Evolutionary conservation across 805 yeast species (phyloP).

Genomic region (Nakazawaea anatomiae): DNA sequence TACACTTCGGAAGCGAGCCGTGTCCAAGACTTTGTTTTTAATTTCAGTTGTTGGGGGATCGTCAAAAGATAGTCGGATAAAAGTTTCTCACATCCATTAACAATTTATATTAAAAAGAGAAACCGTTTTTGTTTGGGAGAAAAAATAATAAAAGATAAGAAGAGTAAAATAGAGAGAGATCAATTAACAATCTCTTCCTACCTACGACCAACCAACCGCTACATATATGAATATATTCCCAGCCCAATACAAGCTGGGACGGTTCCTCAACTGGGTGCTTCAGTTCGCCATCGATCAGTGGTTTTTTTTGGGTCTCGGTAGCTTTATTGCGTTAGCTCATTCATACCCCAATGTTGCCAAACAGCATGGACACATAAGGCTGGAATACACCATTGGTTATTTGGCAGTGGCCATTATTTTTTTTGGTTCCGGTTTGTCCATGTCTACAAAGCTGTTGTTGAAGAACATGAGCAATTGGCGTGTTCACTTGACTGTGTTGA

Average conservation of each 20-base stretch:
- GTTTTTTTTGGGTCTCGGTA: slow-evolving; percentile 71
- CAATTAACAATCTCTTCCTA: too few relatives aligned
- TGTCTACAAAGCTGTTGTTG: slow-evolving; percentile 57
- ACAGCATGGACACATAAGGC: slow-evolving; percentile 71
- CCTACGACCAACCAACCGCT: too few relatives aligned
- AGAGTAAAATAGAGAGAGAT: neutral
- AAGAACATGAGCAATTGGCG: slow-evolving; percentile 73
- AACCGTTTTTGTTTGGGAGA: too few relatives aligned
- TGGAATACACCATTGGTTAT: slow-evolving; percentile 73
- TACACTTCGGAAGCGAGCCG: too few relatives aligned
- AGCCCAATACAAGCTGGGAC: neutral
- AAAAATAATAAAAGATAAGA: too few relatives aligned
- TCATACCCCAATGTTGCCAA: slow-evolving; percentile 80
- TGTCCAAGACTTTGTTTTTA: too few relatives aligned
- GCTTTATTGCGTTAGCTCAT: slow-evolving; percentile 68
- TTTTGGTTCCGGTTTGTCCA: slow-evolving; percentile 73
- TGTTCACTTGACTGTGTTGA: slow-evolving; percentile 67
- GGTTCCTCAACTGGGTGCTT: neutral
- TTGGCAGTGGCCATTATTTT: slow-evolving; percentile 87
- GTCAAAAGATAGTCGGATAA: too few relatives aligned
- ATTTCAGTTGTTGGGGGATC: too few relatives aligned
- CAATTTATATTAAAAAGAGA: too few relatives aligned
- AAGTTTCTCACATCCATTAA: too few relatives aligned
- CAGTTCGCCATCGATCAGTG: slow-evolving; percentile 39
- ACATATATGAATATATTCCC: neutral